These are phyloP conservation scores for Leccinum subfulvum DNA, from an alignment of 1,284 basidiomycete species.

Conservation along the genomic window DNA sequence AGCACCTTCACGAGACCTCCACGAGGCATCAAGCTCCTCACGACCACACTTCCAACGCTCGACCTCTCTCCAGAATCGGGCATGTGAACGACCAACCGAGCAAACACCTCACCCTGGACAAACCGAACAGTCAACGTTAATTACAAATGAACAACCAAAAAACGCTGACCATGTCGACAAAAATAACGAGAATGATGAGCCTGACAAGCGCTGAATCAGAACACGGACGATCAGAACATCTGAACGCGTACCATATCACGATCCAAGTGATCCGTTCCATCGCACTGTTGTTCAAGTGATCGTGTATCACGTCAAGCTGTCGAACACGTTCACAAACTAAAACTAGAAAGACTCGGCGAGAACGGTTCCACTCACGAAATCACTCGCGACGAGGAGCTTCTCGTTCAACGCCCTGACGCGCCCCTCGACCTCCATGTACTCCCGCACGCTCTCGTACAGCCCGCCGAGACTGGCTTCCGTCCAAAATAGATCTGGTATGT, in stretches of 20 bases:
- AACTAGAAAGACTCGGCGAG: neutral
- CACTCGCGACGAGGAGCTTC: conserved; percentile 83
- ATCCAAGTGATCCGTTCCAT: conserved; percentile 96
- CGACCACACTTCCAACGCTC: conserved; percentile 8
- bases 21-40: conserved; percentile 23
- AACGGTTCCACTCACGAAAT: conserved; percentile 61
- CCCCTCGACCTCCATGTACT: conserved; percentile 91
- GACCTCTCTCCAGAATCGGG: conserved; percentile 5
- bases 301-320: conserved; percentile 91
- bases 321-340: conserved; percentile 1
- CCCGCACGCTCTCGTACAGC: conserved; percentile 89
- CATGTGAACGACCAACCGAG: conserved; percentile 69
- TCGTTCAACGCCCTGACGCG: conserved; percentile 89
- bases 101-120: conserved; percentile 76
- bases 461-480: conserved; percentile 87
- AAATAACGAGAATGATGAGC: conserved; percentile 85
- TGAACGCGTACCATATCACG: conserved; percentile 72
- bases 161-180: conserved; percentile 70
- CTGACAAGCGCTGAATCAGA: conserved; percentile 34
- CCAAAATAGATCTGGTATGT: conserved; percentile 96
- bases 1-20: conserved; percentile 27
- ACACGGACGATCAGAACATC: neutral
- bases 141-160: neutral
- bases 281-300: conserved; percentile 87
- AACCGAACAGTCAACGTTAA: neutral